Conservation (phyloP, 306 rosid genomes). For the Lablab purpureus region DNA sequence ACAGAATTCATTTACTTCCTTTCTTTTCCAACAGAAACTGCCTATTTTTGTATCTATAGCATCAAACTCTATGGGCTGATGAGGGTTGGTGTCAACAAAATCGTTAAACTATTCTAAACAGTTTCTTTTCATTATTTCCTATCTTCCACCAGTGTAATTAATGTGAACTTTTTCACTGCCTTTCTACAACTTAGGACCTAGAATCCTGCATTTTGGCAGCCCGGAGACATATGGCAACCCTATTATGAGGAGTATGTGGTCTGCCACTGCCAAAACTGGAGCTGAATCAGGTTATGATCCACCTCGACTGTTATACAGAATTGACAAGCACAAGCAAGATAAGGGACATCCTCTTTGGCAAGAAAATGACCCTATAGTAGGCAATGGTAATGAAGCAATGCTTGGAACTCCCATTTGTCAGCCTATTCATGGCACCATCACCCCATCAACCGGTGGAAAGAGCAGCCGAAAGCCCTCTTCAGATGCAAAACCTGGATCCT, state of each 20-base stretch:
- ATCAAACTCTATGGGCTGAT: neutral
- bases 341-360: conserved; percentile 57
- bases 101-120: no score
- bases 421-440: conserved; percentile 32
- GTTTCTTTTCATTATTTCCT: conserved; percentile 12
- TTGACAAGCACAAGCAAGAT: conserved; percentile 55
- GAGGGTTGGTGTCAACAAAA: no score
- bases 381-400: conserved; percentile 47
- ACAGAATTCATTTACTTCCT: neutral
- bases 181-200: conserved; percentile 67
- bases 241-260: conserved; percentile 61
- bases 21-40: neutral
- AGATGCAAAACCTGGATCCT: conserved; percentile 56
- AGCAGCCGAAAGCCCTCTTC: conserved; percentile 51
- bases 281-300: conserved; percentile 57
- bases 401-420: conserved; percentile 41
- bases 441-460: conserved; percentile 54
- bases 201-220: conserved; percentile 74
- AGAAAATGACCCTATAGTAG: conserved; percentile 44
- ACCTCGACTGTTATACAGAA: conserved; percentile 42
- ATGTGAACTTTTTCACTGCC: conserved; percentile 23
- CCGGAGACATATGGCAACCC: conserved; percentile 66
- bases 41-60: neutral
- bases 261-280: conserved; percentile 55
- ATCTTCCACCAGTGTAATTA: conserved; percentile 22